These are phyloP conservation scores for Cercospora beticola DNA, from an alignment of 2,329 filamentous ascomycete species.

Conservation along the genomic window DNA sequence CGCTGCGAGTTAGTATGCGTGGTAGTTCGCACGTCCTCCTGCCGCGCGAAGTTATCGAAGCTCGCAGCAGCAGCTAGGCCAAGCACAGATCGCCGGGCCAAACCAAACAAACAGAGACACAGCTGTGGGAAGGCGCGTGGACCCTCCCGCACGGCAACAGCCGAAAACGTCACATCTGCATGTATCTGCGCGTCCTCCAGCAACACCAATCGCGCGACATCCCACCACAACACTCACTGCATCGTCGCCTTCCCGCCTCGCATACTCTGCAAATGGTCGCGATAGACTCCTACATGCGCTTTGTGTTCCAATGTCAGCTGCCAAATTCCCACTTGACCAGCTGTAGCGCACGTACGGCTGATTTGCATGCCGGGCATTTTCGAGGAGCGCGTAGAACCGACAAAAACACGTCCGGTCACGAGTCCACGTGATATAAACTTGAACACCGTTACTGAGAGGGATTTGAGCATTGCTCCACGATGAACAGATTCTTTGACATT, in stretches of 20 bases:
- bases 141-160: background rate
- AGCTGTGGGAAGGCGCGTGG: background rate
- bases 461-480: background rate
- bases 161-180: background rate
- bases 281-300: background rate
- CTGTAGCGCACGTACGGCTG: background rate
- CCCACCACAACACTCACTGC: background rate
- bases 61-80: background rate
- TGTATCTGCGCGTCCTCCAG: background rate
- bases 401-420: no score
- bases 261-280: background rate
- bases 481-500: background rate
- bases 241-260: background rate
- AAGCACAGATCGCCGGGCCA: background rate
- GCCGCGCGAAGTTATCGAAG: background rate
- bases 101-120: background rate
- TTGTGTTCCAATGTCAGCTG: background rate
- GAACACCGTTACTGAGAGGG: background rate
- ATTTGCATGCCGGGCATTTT: background rate
- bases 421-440: no score
- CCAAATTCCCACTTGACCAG: background rate
- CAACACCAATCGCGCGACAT: background rate
- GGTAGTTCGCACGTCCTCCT: background rate
- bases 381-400: background rate
- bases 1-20: constrained; percentile 4